Conservation (phyloP, 75 land plant genomes). For the Selaginella tamariscina region DNA sequence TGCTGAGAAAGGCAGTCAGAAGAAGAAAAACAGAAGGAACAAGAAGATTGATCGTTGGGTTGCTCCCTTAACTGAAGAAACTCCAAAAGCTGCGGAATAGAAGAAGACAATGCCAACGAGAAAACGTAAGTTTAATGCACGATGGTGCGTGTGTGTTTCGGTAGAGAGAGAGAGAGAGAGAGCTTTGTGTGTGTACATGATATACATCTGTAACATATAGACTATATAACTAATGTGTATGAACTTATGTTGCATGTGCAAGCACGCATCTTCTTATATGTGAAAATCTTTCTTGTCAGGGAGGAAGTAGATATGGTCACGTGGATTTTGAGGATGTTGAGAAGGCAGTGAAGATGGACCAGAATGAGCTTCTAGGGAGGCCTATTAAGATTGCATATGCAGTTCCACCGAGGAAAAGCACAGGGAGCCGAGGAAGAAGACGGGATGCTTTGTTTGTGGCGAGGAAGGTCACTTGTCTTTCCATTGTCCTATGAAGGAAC, state of each 20-base stretch:
- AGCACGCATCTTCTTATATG: too few relatives aligned
- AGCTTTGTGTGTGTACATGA: neutral
- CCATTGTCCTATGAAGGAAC: conserved; percentile 59
- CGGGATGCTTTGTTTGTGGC: conserved; percentile 85
- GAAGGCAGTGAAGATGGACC: conserved; percentile 59
- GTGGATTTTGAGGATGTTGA: conserved; percentile 64
- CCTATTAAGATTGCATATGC: conserved; percentile 79
- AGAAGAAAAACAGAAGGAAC: conserved; percentile 25
- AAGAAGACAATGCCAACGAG: conserved; percentile 5
- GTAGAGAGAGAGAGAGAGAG: neutral
- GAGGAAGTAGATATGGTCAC: conserved; percentile 51
- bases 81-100: conserved; percentile 6
- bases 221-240: conserved; percentile 1
- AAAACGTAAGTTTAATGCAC: neutral
- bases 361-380: conserved; percentile 50
- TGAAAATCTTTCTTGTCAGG: neutral
- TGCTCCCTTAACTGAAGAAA: neutral
- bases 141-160: neutral
- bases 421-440: conserved; percentile 28
- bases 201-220: conserved; percentile 19
- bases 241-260: neutral
- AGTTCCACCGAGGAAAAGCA: conserved; percentile 27
- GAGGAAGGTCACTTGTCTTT: conserved; percentile 74
- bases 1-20: neutral
- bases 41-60: conserved; percentile 18